These are phyloP conservation scores for Fusarium metavorans DNA, from an alignment of 2,329 filamentous ascomycete species.

Conservation along the genomic window DNA sequence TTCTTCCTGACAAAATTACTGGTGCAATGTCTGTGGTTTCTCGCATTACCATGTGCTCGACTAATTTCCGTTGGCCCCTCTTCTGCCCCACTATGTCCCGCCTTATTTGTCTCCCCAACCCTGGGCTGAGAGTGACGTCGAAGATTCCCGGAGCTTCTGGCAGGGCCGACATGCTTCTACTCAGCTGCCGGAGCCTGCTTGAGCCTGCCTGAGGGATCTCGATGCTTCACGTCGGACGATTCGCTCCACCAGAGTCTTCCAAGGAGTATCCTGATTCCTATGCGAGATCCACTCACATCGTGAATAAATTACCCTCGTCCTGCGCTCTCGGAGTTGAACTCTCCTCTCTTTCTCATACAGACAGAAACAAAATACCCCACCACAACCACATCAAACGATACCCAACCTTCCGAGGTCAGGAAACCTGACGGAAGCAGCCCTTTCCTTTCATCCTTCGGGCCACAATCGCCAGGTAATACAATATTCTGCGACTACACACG, in stretches of 20 bases:
- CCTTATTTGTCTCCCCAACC: constrained; percentile 32
- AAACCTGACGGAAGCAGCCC: constrained; percentile 34
- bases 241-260: constrained; percentile 28
- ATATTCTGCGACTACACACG: background rate
- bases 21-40: rapidly evolving
- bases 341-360: constrained; percentile 27
- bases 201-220: constrained; percentile 40
- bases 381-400: constrained; percentile 36
- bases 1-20: background rate
- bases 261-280: constrained; percentile 23
- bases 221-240: constrained; percentile 38
- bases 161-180: constrained; percentile 47
- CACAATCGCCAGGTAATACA: constrained; percentile 9
- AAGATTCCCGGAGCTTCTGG: constrained; percentile 48
- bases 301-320: constrained; percentile 43
- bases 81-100: background rate
- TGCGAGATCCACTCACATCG: constrained; percentile 37
- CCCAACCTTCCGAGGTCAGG: constrained; percentile 39
- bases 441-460: constrained; percentile 25
- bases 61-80: background rate
- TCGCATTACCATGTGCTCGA: background rate
- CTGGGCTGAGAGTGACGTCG: constrained; percentile 49
- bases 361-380: constrained; percentile 21
- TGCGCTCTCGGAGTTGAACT: constrained; percentile 3
- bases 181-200: constrained; percentile 41